Evolutionary conservation across 2,329 filamentous ascomycete species (phyloP).

Genomic region (Xylaria sp.): DNA sequence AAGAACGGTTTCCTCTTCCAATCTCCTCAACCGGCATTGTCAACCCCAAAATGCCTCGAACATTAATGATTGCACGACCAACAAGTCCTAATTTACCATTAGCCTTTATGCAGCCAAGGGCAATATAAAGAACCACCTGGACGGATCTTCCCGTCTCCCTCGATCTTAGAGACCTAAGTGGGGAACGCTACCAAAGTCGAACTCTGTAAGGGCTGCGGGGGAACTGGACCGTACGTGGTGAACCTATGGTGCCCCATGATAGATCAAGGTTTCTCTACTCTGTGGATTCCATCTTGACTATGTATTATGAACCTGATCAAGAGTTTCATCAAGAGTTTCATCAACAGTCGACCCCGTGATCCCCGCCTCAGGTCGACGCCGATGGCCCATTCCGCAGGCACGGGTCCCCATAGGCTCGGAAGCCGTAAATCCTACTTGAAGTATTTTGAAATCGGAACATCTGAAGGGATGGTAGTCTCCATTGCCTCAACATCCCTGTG

Average conservation of each 20-base stretch:
- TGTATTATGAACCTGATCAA: constrained; percentile 28
- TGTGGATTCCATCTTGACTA: constrained; percentile 28
- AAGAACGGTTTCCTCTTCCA: no score
- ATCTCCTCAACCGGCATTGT: no score
- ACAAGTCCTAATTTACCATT: no score
- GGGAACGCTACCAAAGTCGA: constrained; percentile 18
- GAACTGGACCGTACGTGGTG: constrained; percentile 21
- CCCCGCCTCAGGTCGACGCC: no score
- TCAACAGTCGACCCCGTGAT: no score
- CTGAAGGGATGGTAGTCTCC: constrained; percentile 10
- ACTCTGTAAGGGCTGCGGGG: constrained; percentile 23
- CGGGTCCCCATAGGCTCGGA: constrained; percentile 23
- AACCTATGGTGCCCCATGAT: constrained; percentile 17
- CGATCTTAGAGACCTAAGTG: constrained; percentile 18
- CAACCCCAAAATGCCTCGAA: no score
- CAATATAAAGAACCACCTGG: no score
- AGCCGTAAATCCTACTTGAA: constrained; percentile 17
- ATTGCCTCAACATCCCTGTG: constrained; percentile 19
- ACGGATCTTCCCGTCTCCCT: constrained; percentile 20
- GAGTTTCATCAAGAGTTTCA: constrained; percentile 29
- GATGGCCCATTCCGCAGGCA: constrained; percentile 21
- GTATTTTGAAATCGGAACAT: constrained; percentile 16
- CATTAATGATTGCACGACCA: no score
- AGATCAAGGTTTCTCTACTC: constrained; percentile 28
- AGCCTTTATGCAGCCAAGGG: no score